Base-by-base conservation (phyloP, 495 filamentous ascomycete species). In the Penicillium ucsense region DNA sequence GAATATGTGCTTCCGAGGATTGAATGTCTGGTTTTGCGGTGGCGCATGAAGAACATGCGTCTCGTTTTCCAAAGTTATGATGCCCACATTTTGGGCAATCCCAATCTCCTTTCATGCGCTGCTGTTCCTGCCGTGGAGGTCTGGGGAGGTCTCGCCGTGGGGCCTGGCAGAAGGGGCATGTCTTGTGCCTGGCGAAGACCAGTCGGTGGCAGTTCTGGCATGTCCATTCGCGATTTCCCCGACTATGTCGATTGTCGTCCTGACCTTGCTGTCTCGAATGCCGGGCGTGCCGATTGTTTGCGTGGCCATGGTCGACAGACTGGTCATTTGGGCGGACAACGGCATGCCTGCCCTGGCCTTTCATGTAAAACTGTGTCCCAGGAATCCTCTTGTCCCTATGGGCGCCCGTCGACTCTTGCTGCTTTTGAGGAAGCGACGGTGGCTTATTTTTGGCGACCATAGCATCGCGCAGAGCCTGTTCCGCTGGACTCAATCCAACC, bases 391-490 rank as follows among this genome's bases (percentile, higher is more conserved):
- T 37, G 32, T 37, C 35, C 1, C 27, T 31, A 4, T 4, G 35
- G 34, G 51, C 8, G 8, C 28, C 27, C 10, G 29, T 41, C 28
- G 39, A n/a, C 8, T 5, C 8, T 41, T 20, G 20, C 20, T 37
- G 28, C 33, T 48, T 11, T 44, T 8, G 46, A 35, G 46, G 47
- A 28, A 29, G 8, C 9, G 51, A 6, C 9, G 31, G 31, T 8
- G 38, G 40, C 49, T 54, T 47, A 10, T 43, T 53, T 30, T 48
- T 60, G 34, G 48, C 50, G n/a, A 66, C 39, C 36, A 71, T 39
- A 10, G 54, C 43, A 9, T 65, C 56, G 36, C 67, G 67, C 33
- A 66, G 47, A 28, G 64, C 56, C 37, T 64, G 60, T 47, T 71
- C 68, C 28, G 63, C 60, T 4, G 63, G 46, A 43, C 64, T 71